Conservation (phyloP, 768 basidiomycete genomes). For the Rhodotorula paludigena region DNA sequence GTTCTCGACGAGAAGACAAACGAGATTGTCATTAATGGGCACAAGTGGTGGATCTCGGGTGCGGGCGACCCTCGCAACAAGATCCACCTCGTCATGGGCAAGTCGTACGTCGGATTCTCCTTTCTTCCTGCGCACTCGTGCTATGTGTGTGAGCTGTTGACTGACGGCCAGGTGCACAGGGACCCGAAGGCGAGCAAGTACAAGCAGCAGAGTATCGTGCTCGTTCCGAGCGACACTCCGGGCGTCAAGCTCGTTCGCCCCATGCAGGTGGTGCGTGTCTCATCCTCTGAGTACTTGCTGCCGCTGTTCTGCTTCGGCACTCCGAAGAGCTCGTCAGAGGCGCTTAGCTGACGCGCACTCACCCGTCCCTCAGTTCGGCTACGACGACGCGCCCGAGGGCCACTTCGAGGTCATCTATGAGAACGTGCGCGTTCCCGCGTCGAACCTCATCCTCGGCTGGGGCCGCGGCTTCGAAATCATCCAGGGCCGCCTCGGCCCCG, state of each 20-base stretch:
- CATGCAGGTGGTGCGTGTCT: slow-evolving; percentile 77
- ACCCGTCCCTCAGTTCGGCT: slow-evolving; percentile 23
- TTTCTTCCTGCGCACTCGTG: background rate
- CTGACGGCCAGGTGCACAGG: background rate
- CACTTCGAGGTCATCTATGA: slow-evolving; percentile 94
- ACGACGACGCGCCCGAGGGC: slow-evolving; percentile 60
- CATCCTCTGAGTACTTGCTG: slow-evolving; percentile 65
- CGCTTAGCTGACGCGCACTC: background rate
- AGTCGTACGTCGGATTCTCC: slow-evolving; percentile 43
- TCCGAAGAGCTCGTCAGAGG: background rate
- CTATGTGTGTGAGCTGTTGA: background rate
- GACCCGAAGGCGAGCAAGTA: slow-evolving; percentile 58
- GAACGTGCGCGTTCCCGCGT: slow-evolving; percentile 80
- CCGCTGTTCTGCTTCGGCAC: background rate
- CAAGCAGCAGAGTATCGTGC: slow-evolving; percentile 84
- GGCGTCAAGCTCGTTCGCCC: slow-evolving; percentile 87
- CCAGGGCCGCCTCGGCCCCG: slow-evolving; percentile 79
- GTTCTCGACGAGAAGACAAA: slow-evolving; percentile 62
- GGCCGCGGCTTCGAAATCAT: slow-evolving; percentile 94
- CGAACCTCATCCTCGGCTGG: slow-evolving; percentile 83
- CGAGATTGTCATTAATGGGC: slow-evolving; percentile 87
- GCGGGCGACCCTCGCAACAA: slow-evolving; percentile 87
- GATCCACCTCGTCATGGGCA: slow-evolving; percentile 89
- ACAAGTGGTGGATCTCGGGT: slow-evolving; percentile 99
- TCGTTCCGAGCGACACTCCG: slow-evolving; percentile 80